Base-by-base conservation (phyloP, 2,329 filamentous ascomycete species). In the Apiospora hydei region DNA sequence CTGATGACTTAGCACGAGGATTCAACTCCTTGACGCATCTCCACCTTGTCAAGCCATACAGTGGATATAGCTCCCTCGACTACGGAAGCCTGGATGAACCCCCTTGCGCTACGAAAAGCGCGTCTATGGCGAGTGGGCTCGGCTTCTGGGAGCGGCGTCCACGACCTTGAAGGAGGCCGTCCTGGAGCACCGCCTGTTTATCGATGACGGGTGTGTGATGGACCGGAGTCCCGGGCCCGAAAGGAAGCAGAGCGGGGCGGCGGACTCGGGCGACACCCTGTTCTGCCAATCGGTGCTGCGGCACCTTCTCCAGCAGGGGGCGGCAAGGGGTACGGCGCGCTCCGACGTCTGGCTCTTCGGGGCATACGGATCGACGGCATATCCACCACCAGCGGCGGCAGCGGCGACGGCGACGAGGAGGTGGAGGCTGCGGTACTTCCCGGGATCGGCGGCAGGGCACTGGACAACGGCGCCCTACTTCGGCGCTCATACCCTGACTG, bases 211-310 rank as follows among this genome's bases (percentile, higher is more conserved):
- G 8, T 49, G 18, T 16, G 41, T 24, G 41, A 72, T 51, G 69
- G 71, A 53, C 49, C n/a, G 11, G 8, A 64, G 64, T 7, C 21
- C 57, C 10, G 13, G 13, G 5, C 47, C 47, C 6, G 61, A 71
- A 18, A 6, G 2, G 11, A 71, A 72, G 16, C 30, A 34, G 41
- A 10, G 7, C 2, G 4, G 18, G 4, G n/a, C 18, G 44, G 10
- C 5, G 13, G 69, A 70, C 30, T 44, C 38, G 16, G 71, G 71
- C 24, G 69, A 72, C 30, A 43, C 30, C 13, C 14, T 69, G n/a
- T 71, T 72, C 26, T 71, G 71, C n/a, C 57, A 41, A 66, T 47
- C 64, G 8, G 69, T 71, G n/a, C 30, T 72, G 49, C n/a, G 61
- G 24, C 49, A 64, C 3, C 43, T 72, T 13, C 49, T 72, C 11